These are phyloP conservation scores for Aspergillus bombycis DNA, from an alignment of 2,329 filamentous ascomycete species.

Conservation along the genomic window DNA sequence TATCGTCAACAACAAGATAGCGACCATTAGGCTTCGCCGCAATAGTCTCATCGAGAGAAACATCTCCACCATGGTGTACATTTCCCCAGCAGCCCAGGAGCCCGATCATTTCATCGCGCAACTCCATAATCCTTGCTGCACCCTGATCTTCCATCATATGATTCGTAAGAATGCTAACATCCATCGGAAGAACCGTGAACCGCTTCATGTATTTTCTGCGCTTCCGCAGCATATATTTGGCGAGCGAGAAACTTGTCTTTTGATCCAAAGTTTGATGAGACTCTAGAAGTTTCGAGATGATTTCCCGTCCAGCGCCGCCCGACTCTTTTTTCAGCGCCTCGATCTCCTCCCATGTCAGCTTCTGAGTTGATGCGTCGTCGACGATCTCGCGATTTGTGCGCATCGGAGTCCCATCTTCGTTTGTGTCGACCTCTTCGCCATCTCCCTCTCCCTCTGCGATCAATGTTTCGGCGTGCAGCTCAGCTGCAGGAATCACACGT, in stretches of 20 bases:
- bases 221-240: constrained; percentile 95
- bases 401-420: constrained; percentile 50
- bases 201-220: constrained; percentile 89
- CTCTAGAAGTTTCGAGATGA: constrained; percentile 89
- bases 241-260: constrained; percentile 90
- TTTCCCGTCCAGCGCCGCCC: constrained; percentile 77
- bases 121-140: constrained; percentile 76
- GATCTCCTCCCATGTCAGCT: constrained; percentile 71
- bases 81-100: constrained; percentile 88
- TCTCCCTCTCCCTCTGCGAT: constrained; percentile 53
- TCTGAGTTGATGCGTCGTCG: constrained; percentile 71
- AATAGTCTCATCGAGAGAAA: constrained; percentile 27
- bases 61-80: constrained; percentile 70
- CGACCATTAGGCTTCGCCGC: constrained; percentile 55
- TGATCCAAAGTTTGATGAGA: constrained; percentile 89
- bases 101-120: constrained; percentile 81
- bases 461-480: constrained; percentile 78
- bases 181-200: constrained; percentile 83
- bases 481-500: constrained; percentile 76
- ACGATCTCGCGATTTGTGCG: constrained; percentile 67
- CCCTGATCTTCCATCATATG: constrained; percentile 83
- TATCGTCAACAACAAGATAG: constrained; percentile 86
- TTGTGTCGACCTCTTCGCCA: constrained; percentile 37
- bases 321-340: constrained; percentile 73
- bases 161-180: constrained; percentile 73